Conservation (phyloP, 441 rosid genomes). For the Pelargonium australe region DNA sequence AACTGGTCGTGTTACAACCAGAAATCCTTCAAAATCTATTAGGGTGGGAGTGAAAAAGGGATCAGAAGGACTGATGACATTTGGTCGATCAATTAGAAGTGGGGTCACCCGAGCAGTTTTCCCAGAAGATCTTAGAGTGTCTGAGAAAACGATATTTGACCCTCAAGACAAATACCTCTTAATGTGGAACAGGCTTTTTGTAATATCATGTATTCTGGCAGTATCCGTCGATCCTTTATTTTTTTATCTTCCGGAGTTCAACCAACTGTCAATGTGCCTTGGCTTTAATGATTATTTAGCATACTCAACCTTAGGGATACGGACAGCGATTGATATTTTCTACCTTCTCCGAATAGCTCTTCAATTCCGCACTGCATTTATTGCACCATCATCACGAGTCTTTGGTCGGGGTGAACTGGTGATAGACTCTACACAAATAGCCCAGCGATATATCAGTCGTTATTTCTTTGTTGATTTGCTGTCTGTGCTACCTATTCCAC, state of each 20-base stretch:
- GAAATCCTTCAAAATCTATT: conserved; percentile 46
- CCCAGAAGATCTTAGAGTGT: conserved; percentile 78
- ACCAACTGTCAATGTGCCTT: conserved; percentile 47
- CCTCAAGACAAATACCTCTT: conserved; percentile 84
- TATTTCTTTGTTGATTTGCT: conserved; percentile 73
- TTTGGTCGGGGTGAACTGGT: conserved; percentile 98
- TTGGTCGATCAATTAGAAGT: conserved; percentile 48
- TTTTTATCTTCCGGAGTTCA: conserved; percentile 77
- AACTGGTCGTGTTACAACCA: conserved; percentile 29
- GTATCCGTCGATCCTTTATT: conserved; percentile 85
- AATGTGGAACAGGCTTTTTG: conserved; percentile 75
- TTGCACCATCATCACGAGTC: conserved; percentile 90
- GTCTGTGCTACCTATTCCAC: conserved; percentile 79
- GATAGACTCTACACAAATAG: conserved; percentile 76
- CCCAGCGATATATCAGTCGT: conserved; percentile 55
- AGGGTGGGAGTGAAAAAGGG: conserved; percentile 53
- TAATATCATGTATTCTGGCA: conserved; percentile 67
- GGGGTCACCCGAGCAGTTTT: conserved; percentile 63
- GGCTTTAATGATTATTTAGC: conserved; percentile 62
- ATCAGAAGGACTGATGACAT: conserved; percentile 62
- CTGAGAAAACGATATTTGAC: conserved; percentile 67
- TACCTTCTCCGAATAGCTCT: conserved; percentile 67
- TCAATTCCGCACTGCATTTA: conserved; percentile 88
- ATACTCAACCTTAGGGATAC: conserved; percentile 47
- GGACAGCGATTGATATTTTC: conserved; percentile 62